These are phyloP conservation scores for Chaetoceros tenuissimus DNA, from an alignment of 108 stramenopile species.

Conservation along the genomic window DNA sequence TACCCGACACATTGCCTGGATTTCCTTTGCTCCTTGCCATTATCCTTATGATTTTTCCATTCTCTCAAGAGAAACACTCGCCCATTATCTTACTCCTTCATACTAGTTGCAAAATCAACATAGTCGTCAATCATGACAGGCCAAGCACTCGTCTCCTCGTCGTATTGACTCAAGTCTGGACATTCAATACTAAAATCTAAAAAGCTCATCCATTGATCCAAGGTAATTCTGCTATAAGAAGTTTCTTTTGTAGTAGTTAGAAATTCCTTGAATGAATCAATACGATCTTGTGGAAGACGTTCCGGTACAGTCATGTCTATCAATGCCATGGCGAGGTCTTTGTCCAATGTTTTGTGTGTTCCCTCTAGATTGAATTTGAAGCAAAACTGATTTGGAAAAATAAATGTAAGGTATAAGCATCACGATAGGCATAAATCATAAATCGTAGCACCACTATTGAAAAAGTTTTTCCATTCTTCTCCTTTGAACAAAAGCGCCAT, in stretches of 20 bases:
- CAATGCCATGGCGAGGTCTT: constrained; percentile 76
- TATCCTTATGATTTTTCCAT: too few species aligned
- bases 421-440: constrained; percentile 2
- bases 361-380: constrained; percentile 88
- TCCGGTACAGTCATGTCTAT: constrained; percentile 51
- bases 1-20: too few species aligned
- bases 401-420: neutral
- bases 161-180: constrained; percentile 58
- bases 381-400: constrained; percentile 41
- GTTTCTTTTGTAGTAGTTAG: constrained; percentile 39
- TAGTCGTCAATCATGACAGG: constrained; percentile 81
- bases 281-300: constrained; percentile 31
- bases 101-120: constrained; percentile 28
- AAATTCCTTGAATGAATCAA: constrained; percentile 59
- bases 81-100: too few species aligned
- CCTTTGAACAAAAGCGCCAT: constrained; percentile 1
- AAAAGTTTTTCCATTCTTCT: too few species aligned
- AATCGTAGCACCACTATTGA: constrained; percentile 1
- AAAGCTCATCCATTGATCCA: constrained; percentile 87
- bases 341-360: constrained; percentile 87
- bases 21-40: too few species aligned
- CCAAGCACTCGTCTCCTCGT: constrained; percentile 76
- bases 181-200: constrained; percentile 77
- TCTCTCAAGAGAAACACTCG: too few species aligned
- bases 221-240: constrained; percentile 58